phyloP scores from a whole-genome alignment of 2,329 filamentous ascomycete genomes.

The Ophiosphaerella narmari region DNA sequence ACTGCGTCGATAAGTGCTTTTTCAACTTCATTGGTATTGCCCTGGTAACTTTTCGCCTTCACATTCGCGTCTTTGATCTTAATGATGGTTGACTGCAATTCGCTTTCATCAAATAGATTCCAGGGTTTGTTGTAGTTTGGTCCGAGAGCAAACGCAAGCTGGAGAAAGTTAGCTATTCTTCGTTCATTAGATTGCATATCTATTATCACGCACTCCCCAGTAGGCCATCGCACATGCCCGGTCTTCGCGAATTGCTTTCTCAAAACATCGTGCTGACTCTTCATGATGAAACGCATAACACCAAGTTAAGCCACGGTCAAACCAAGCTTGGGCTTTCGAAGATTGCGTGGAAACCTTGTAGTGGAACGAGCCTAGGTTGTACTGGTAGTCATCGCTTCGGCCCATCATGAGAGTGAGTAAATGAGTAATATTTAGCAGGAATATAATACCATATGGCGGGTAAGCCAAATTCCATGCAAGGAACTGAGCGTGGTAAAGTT shows the following conservation, averaged over 20 bases:
- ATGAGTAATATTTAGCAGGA: not conserved
- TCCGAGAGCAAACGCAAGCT: constrained; percentile 67
- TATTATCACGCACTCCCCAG: constrained; percentile 59
- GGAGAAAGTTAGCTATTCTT: constrained; percentile 41
- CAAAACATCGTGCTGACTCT: constrained; percentile 69
- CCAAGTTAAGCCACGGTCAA: constrained; percentile 74
- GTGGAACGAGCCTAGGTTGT: constrained; percentile 64
- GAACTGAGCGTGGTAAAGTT: too few relatives aligned
- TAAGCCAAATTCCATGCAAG: too few relatives aligned
- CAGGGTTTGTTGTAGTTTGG: constrained; percentile 83
- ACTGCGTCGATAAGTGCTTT: constrained; percentile 67
- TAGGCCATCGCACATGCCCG: constrained; percentile 64
- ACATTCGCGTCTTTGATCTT: constrained; percentile 54
- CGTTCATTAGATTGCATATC: not conserved
- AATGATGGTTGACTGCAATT: constrained; percentile 58
- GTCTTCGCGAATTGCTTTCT: constrained; percentile 62
- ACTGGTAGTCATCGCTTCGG: constrained; percentile 36
- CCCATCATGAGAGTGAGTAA: not conserved
- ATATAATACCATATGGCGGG: too few relatives aligned
- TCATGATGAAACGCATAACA: constrained; percentile 77
- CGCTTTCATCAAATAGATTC: constrained; percentile 68
- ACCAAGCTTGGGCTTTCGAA: constrained; percentile 66
- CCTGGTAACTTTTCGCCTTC: constrained; percentile 49
- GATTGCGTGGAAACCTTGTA: constrained; percentile 61
- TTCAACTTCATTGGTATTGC: constrained; percentile 58